Evolutionary conservation across 179 eudicot genomes (phyloP).

Genomic region (Heliamphora pulchella): DNA sequence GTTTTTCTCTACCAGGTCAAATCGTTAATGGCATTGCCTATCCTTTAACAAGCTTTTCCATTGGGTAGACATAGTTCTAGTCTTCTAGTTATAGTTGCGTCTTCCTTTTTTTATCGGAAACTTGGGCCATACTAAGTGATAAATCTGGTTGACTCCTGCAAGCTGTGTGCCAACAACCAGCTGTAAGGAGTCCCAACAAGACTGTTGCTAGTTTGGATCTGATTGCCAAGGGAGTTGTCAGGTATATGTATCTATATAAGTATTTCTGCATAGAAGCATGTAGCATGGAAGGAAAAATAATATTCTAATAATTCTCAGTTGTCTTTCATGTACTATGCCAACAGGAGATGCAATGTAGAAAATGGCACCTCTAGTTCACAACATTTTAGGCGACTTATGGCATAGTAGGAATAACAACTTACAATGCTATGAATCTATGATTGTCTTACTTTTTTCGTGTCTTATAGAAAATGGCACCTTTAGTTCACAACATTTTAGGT

Average conservation of each 20-base stretch:
- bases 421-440: not conserved
- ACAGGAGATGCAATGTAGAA: not conserved
- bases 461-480: too few relatives aligned
- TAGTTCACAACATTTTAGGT: too few relatives aligned
- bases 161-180: not conserved
- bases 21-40: not conserved
- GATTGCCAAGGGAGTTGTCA: not conserved
- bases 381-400: not conserved
- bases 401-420: not conserved
- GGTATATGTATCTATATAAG: not conserved
- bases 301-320: not conserved
- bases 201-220: not conserved
- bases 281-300: not conserved
- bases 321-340: not conserved
- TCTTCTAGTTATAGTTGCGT: not conserved
- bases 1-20: not conserved
- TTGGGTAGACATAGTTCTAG: not conserved
- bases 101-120: not conserved
- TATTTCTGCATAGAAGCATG: not conserved
- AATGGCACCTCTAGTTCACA: not conserved
- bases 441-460: not conserved
- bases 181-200: not conserved
- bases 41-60: too few relatives aligned
- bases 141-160: constrained; percentile 3
- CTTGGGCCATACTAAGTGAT: not conserved